Percentiles rank a stretch among this genome's conserved stretches.
These are phyloP conservation scores for Polymyxa betae DNA, from an alignment of 208 protist species.

Conservation along the genomic window DNA sequence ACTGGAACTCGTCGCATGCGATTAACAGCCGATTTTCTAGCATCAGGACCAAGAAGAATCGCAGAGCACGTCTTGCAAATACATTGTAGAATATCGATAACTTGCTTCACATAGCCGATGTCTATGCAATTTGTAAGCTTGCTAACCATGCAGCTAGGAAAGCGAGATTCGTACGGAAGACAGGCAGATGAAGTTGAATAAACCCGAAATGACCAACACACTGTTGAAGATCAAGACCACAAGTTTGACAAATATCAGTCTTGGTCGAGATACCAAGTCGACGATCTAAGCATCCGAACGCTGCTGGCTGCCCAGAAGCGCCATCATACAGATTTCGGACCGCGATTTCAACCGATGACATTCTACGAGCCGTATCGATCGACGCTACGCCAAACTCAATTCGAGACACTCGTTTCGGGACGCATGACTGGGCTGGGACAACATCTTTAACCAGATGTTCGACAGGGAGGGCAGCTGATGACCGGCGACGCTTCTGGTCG, in stretches of 20 bases:
- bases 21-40: constrained; percentile 36
- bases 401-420: constrained; percentile 28
- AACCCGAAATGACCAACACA: constrained; percentile 98
- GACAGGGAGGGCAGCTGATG: background rate
- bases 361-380: constrained; percentile 38
- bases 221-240: constrained; percentile 78
- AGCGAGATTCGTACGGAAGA: constrained; percentile 88
- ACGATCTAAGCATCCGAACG: constrained; percentile 61
- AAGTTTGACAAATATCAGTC: constrained; percentile 84
- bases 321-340: constrained; percentile 59
- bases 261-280: constrained; percentile 83
- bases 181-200: constrained; percentile 94
- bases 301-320: constrained; percentile 44
- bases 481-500: background rate
- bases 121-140: background rate
- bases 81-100: constrained; percentile 88
- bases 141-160: background rate
- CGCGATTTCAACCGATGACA: constrained; percentile 53
- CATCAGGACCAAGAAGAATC: constrained; percentile 62
- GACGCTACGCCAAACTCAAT: constrained; percentile 30
- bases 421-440: constrained; percentile 14
- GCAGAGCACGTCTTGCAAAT: constrained; percentile 91
- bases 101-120: constrained; percentile 90
- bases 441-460: constrained; percentile 34
- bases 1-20: background rate